Base-by-base conservation (phyloP, 768 basidiomycete species). In the Russula virescens region DNA sequence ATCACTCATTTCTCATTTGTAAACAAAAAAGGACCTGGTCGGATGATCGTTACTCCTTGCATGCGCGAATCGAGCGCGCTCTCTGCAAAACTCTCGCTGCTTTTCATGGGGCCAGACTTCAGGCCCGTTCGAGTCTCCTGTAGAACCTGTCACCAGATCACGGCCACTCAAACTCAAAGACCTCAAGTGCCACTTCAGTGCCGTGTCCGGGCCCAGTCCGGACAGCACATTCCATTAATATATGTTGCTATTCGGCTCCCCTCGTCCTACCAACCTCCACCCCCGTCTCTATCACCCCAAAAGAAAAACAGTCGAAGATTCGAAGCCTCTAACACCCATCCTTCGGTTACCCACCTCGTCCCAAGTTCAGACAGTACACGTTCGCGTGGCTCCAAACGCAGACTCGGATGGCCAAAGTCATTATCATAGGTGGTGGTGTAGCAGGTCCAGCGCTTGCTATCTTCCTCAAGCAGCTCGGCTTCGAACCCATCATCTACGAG, bases 391-490 rank as follows among this genome's bases (percentile, higher is more conserved):
- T 25, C 38, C 31, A 35, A 28, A 50, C 19, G 26, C 26, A 21
- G n/a, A 31, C 31, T 31, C 31, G 8, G 16, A 61, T 62, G 61
- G 28, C 48, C 54, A 67, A 67, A 50, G 63, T 67, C 16, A 64
- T 67, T 55, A 64, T 67, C 63, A 45, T 64, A 35, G 66, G 63
- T 28, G 55, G 58, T 8, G 66, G 63, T 45, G 63, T 67, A 11
- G 66, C 60, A 7, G 66, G 66, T 46, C 63, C 66, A 25, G 47
- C 63, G n/a, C 61, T 68, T 14, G 67, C 65, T n/a, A 50, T 68
- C 18, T 68, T 66, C 50, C 65, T 68, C 57, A 68, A 68, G 40
- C 58, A 16, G 26, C 54, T 50, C 23, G 67, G 67, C 13, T 66
- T 56, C 42, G 45, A 59, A 13, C 67, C 67, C 14, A 49, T 56